Conservation (phyloP, 2,329 filamentous ascomycete genomes). For the Pyrenophora seminiperda region DNA sequence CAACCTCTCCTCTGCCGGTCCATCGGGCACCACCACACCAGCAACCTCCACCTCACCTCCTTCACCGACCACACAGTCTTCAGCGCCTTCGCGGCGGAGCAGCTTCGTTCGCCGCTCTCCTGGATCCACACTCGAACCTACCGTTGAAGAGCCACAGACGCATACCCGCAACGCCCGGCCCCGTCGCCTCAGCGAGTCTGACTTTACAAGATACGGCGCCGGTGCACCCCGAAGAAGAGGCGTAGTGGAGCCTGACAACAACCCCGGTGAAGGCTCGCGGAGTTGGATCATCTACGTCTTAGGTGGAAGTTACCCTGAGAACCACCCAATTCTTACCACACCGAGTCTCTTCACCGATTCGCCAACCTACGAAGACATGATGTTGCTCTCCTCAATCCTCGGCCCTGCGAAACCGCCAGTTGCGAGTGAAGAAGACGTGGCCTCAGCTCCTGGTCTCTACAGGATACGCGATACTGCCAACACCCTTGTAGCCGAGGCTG, state of each 20-base stretch:
- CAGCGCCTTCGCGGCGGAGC: conserved; percentile 46
- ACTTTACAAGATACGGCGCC: conserved; percentile 65
- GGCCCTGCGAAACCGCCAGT: conserved; percentile 72
- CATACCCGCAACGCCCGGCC: conserved; percentile 54
- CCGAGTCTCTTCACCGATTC: conserved; percentile 73
- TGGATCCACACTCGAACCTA: conserved; percentile 51
- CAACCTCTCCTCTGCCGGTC: conserved; percentile 60
- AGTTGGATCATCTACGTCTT: conserved; percentile 77
- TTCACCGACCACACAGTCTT: conserved; percentile 44
- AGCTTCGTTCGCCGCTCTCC: conserved; percentile 48
- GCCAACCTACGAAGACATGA: conserved; percentile 75
- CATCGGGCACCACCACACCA: conserved; percentile 56
- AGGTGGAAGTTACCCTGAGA: conserved; percentile 71
- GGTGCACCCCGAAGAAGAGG: conserved; percentile 67
- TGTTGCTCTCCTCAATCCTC: conserved; percentile 68
- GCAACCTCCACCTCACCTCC: conserved; percentile 39
- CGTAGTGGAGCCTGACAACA: conserved; percentile 62
- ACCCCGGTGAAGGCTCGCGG: conserved; percentile 62
- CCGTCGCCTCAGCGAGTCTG: conserved; percentile 63
- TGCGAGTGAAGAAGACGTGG: conserved; percentile 67
- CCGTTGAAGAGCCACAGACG: conserved; percentile 49
- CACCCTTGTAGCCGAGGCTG: conserved; percentile 55
- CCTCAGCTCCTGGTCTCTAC: conserved; percentile 65
- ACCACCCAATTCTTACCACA: conserved; percentile 71
- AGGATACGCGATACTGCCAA: conserved; percentile 51